A percentile compares a stretch with the other conserved stretches of the same genome.
Conservation (phyloP, 2,329 filamentous ascomycete genomes). For the Rosellinia necatrix region DNA sequence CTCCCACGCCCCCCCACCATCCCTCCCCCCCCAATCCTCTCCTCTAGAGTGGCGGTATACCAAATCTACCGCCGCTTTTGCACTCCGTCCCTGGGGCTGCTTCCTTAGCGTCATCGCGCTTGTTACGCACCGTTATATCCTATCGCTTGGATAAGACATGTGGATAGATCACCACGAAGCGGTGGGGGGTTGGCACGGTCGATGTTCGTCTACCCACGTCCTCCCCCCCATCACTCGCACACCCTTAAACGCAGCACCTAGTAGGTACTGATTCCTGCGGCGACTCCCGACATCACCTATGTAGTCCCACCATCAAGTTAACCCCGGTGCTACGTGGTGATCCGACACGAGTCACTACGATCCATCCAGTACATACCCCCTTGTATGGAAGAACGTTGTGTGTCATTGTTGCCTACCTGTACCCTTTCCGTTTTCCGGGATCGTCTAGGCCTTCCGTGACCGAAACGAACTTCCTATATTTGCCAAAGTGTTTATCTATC, state of each 20-base stretch:
- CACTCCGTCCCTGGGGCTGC: conserved; percentile 22
- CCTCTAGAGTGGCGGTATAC: conserved; percentile 11
- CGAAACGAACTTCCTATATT: not conserved
- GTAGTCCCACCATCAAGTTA: conserved; percentile 15
- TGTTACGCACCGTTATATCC: conserved; percentile 37
- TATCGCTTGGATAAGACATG: conserved; percentile 26
- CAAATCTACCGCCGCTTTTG: conserved; percentile 41
- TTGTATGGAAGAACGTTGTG: conserved; percentile 8
- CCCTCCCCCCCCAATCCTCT: not conserved
- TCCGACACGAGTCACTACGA: conserved; percentile 7
- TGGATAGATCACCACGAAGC: conserved; percentile 29
- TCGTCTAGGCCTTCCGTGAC: conserved; percentile 2
- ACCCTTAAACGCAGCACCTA: conserved; percentile 16
- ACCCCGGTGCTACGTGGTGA: conserved; percentile 18
- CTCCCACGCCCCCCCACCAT: conserved; percentile 24
- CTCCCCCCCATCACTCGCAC: not conserved
- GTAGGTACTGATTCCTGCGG: conserved; percentile 9
- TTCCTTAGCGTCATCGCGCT: conserved; percentile 46
- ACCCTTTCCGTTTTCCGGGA: not conserved
- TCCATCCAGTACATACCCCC: conserved; percentile 1
- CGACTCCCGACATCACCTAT: conserved; percentile 27
- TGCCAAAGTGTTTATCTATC: conserved; percentile 15
- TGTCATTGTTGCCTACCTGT: conserved; percentile 1
- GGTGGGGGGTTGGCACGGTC: conserved; percentile 17
- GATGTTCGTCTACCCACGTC: conserved; percentile 20